Evolutionary conservation across 2,329 filamentous ascomycete genomes (phyloP).

Genomic region (Neofusicoccum parvum): DNA sequence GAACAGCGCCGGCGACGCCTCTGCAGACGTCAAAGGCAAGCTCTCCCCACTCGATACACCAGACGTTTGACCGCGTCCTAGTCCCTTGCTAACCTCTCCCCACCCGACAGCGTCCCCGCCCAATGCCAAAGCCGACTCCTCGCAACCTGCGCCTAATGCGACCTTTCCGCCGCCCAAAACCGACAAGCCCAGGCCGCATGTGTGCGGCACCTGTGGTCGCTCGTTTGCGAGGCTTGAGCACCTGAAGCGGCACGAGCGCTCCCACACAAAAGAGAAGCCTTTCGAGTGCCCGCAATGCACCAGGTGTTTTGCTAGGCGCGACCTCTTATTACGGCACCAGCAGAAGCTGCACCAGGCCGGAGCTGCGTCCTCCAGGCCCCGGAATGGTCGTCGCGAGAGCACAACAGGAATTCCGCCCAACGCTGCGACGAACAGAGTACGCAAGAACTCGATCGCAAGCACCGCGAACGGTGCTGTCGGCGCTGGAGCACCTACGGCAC

Average conservation of each 20-base stretch:
- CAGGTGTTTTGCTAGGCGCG: constrained; percentile 90
- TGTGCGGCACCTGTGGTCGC: constrained; percentile 86
- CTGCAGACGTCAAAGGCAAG: constrained; percentile 17
- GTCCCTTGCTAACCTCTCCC: constrained; percentile 8
- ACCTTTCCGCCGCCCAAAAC: constrained; percentile 84
- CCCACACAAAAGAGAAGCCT: constrained; percentile 98
- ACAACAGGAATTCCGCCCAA: constrained; percentile 68
- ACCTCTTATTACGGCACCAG: constrained; percentile 90
- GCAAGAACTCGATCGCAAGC: constrained; percentile 87
- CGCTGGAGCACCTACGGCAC: constrained; percentile 52
- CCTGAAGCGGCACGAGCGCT: constrained; percentile 93
- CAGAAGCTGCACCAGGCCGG: constrained; percentile 97
- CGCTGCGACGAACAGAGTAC: constrained; percentile 70
- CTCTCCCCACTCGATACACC: neutral
- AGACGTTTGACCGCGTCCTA: neutral
- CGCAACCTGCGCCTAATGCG: constrained; percentile 16
- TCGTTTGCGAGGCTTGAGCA: constrained; percentile 96
- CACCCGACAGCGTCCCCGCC: constrained; percentile 9
- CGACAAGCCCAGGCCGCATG: constrained; percentile 94
- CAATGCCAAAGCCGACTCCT: constrained; percentile 15
- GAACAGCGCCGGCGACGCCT: constrained; percentile 7
- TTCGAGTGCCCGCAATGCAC: constrained; percentile 96
- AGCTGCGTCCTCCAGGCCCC: constrained; percentile 81
- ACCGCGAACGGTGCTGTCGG: constrained; percentile 51
- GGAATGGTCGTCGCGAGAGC: constrained; percentile 84